Evolutionary conservation across 495 filamentous ascomycete genomes (phyloP).

Genomic region (Extremus antarcticus): DNA sequence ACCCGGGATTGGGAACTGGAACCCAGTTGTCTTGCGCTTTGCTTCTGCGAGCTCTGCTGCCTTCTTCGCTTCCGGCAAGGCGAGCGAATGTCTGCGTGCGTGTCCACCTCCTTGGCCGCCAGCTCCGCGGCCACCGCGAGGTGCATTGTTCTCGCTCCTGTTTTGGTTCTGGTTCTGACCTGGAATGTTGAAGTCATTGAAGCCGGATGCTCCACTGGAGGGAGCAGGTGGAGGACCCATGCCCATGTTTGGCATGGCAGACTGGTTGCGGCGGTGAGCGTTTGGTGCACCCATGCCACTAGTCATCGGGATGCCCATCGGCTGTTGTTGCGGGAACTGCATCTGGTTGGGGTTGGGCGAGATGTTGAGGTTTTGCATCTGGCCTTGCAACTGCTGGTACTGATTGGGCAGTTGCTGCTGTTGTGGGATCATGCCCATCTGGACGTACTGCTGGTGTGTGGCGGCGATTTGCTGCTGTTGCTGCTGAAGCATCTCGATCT

Average conservation of each 20-base stretch:
- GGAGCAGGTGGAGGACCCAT: conserved; percentile 78
- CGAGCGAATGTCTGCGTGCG: conserved; percentile 88
- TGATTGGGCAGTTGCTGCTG: conserved; percentile 61
- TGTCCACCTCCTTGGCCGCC: conserved; percentile 62
- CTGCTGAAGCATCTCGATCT: conserved; percentile 94
- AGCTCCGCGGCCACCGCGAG: conserved; percentile 67
- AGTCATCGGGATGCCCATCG: conserved; percentile 53
- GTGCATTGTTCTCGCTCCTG: conserved; percentile 47
- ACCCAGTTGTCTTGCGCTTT: conserved; percentile 83
- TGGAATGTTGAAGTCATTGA: conserved; percentile 49
- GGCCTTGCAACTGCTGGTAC: conserved; percentile 59
- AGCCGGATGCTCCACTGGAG: conserved; percentile 85
- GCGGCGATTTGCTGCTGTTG: conserved; percentile 97
- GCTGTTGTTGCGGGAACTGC: conserved; percentile 71
- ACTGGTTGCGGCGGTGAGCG: conserved; percentile 95
- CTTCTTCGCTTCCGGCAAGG: conserved; percentile 91
- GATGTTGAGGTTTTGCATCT: conserved; percentile 67
- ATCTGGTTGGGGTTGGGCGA: conserved; percentile 73
- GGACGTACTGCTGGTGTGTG: conserved; percentile 92
- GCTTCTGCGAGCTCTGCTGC: conserved; percentile 94
- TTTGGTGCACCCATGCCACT: conserved; percentile 59
- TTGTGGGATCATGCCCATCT: conserved; percentile 85
- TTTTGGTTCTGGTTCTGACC: conserved; percentile 39
- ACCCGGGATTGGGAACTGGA: conserved; percentile 86
- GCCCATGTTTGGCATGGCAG: conserved; percentile 84